Conservation (phyloP, 2,329 filamentous ascomycete genomes). For the Botryosphaeria agaves region DNA sequence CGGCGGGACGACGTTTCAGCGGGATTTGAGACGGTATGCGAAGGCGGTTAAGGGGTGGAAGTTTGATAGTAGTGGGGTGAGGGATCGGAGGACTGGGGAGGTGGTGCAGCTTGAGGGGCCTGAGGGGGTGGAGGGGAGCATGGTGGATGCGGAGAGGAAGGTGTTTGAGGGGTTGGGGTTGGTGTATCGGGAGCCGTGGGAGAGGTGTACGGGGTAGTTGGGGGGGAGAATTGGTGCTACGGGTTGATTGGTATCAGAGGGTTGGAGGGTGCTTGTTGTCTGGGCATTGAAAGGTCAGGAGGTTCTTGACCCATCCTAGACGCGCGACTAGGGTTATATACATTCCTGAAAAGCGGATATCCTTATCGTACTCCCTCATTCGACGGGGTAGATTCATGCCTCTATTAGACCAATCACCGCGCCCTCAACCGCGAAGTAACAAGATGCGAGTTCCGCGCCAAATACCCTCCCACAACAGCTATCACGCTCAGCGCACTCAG, state of each 20-base stretch:
- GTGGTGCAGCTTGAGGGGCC: slow-evolving; percentile 48
- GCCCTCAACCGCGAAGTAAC: too few species aligned
- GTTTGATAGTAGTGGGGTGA: slow-evolving; percentile 80
- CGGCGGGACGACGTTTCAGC: slow-evolving; percentile 75
- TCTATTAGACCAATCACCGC: too few species aligned
- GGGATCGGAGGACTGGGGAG: slow-evolving; percentile 49
- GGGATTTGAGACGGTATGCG: slow-evolving; percentile 68
- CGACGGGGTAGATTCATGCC: too few species aligned
- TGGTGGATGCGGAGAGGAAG: slow-evolving; percentile 58
- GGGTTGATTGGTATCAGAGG: too few species aligned
- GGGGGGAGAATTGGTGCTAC: not conserved
- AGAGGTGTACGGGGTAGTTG: slow-evolving; percentile 26
- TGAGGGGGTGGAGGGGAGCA: slow-evolving; percentile 27
- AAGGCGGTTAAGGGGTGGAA: slow-evolving; percentile 57
- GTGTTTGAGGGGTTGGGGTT: slow-evolving; percentile 66
- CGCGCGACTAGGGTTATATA: too few species aligned
- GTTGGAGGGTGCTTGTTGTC: too few species aligned
- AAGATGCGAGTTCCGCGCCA: slow-evolving; percentile 4
- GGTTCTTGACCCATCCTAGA: too few species aligned
- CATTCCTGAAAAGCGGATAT: too few species aligned
- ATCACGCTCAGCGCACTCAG: slow-evolving; percentile 19
- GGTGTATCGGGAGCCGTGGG: slow-evolving; percentile 22
- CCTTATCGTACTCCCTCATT: too few species aligned
- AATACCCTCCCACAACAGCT: slow-evolving; percentile 17
- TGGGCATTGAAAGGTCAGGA: too few species aligned